phyloP scores from a whole-genome alignment of 2,329 filamentous ascomycete species.

The Metarhizium anisopliae region DNA sequence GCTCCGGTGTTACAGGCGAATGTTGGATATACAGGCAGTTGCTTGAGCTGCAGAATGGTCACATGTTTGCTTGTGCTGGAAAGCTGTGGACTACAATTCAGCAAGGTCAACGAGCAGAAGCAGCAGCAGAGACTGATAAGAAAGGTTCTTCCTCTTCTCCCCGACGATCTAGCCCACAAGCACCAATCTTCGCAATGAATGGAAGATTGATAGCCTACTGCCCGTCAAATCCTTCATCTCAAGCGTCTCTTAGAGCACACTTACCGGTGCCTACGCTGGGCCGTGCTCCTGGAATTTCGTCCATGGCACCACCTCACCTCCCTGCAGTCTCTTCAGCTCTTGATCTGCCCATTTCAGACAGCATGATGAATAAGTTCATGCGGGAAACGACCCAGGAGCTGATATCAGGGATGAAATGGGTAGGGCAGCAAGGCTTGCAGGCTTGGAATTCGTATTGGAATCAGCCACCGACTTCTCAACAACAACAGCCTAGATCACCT shows the following conservation, averaged over 20 bases:
- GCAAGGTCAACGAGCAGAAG: slow-evolving; percentile 41
- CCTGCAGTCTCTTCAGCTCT: slow-evolving; percentile 58
- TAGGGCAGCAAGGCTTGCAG: slow-evolving; percentile 67
- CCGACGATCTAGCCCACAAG: slow-evolving; percentile 38
- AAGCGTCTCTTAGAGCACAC: slow-evolving; percentile 60
- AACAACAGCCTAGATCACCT: slow-evolving; percentile 30
- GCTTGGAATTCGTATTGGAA: slow-evolving; percentile 80
- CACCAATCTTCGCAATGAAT: slow-evolving; percentile 59
- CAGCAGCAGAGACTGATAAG: slow-evolving; percentile 36
- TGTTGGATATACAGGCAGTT: slow-evolving; percentile 65
- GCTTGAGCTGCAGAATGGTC: slow-evolving; percentile 30
- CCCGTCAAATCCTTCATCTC: slow-evolving; percentile 61
- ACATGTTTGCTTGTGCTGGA: slow-evolving; percentile 58
- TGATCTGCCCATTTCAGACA: slow-evolving; percentile 63
- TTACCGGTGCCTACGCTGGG: slow-evolving; percentile 47
- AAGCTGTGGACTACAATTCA: slow-evolving; percentile 91
- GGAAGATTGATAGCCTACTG: slow-evolving; percentile 72
- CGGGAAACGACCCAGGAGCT: slow-evolving; percentile 72
- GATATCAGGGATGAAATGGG: slow-evolving; percentile 66
- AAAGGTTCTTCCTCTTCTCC: slow-evolving; percentile 23
- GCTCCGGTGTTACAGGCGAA: slow-evolving; percentile 79
- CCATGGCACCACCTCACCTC: slow-evolving; percentile 59
- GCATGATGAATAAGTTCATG: slow-evolving; percentile 67
- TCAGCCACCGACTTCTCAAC: slow-evolving; percentile 32
- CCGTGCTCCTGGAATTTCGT: slow-evolving; percentile 46